phyloP scores from a whole-genome alignment of 805 yeast genomes.

The Tetrapisispora pingtungensis region DNA sequence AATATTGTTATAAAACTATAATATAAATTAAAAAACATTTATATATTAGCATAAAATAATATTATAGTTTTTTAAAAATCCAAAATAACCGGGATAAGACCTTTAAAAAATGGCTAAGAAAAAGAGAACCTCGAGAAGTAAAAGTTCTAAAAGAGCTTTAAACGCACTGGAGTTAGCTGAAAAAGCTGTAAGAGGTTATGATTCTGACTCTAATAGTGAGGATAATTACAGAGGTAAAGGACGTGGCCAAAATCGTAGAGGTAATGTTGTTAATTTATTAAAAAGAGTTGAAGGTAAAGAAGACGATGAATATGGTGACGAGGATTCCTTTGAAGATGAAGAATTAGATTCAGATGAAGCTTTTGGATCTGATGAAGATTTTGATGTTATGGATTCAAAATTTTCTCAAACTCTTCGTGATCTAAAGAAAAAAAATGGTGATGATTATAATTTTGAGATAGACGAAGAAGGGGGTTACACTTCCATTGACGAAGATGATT shows the following conservation, averaged over 20 bases:
- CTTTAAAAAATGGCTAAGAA: slow-evolving; percentile 18
- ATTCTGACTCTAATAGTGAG: slow-evolving; percentile 27
- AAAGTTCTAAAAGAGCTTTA: slow-evolving; percentile 30
- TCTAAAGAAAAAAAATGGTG: slow-evolving; percentile 32
- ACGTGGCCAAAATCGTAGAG: slow-evolving; percentile 13
- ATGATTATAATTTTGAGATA: slow-evolving; percentile 27
- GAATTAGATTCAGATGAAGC: slow-evolving; percentile 84
- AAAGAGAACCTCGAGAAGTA: slow-evolving; percentile 23
- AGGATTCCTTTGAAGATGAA: slow-evolving; percentile 42
- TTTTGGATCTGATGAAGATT: slow-evolving; percentile 69
- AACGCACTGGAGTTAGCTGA: slow-evolving; percentile 45
- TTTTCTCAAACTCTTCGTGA: slow-evolving; percentile 64
- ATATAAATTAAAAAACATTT: no score
- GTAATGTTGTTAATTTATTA: slow-evolving; percentile 32
- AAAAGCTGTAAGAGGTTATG: slow-evolving; percentile 29
- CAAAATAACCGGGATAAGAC: no score
- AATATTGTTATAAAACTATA: no score
- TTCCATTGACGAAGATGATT: slow-evolving; percentile 66
- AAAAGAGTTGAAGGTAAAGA: slow-evolving; percentile 12
- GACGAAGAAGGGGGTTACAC: slow-evolving; percentile 49
- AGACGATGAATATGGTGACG: slow-evolving; percentile 20
- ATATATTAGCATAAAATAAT: no score
- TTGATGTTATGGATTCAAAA: slow-evolving; percentile 51
- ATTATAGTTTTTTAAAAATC: no score
- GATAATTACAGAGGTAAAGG: slow-evolving; percentile 2